phyloP scores from a whole-genome alignment of 805 yeast genomes.

The Schwanniomyces sp. region DNA sequence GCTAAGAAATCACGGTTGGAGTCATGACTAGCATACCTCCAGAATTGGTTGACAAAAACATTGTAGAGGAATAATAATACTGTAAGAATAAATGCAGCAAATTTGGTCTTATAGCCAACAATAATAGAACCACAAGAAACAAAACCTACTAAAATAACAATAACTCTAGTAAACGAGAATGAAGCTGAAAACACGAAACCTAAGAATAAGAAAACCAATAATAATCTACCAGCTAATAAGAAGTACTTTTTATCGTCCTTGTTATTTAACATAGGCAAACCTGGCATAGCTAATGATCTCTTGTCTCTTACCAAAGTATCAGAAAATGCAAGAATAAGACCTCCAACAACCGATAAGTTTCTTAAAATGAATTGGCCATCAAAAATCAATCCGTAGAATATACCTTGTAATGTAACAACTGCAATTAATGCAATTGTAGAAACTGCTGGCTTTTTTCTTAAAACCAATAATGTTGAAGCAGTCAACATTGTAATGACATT shows the following conservation, averaged over 20 bases:
- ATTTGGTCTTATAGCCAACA: conserved; percentile 89
- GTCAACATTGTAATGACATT: conserved; percentile 70
- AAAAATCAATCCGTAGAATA: conserved; percentile 82
- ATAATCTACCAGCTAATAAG: conserved; percentile 81
- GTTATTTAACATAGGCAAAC: conserved; percentile 69
- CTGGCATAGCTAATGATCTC: conserved; percentile 67
- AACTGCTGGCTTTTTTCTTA: conserved; percentile 63
- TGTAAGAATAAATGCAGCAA: conserved; percentile 74
- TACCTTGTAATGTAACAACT: conserved; percentile 79
- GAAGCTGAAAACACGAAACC: conserved; percentile 78
- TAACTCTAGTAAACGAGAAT: conserved; percentile 65
- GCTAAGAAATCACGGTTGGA: conserved; percentile 84
- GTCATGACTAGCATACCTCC: conserved; percentile 71
- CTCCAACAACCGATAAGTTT: conserved; percentile 89
- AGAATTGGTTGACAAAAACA: conserved; percentile 79
- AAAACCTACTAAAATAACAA: conserved; percentile 70
- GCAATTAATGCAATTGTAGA: conserved; percentile 69
- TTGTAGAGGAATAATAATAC: conserved; percentile 74
- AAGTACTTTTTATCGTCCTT: conserved; percentile 79
- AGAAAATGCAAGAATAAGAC: conserved; percentile 80
- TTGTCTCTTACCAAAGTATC: conserved; percentile 81
- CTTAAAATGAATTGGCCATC: conserved; percentile 82
- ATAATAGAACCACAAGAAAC: conserved; percentile 73
- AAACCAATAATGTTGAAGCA: conserved; percentile 71
- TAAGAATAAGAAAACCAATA: conserved; percentile 79